These are phyloP conservation scores for Fistulinella prunicolor DNA, from an alignment of 768 basidiomycete species.

Conservation along the genomic window DNA sequence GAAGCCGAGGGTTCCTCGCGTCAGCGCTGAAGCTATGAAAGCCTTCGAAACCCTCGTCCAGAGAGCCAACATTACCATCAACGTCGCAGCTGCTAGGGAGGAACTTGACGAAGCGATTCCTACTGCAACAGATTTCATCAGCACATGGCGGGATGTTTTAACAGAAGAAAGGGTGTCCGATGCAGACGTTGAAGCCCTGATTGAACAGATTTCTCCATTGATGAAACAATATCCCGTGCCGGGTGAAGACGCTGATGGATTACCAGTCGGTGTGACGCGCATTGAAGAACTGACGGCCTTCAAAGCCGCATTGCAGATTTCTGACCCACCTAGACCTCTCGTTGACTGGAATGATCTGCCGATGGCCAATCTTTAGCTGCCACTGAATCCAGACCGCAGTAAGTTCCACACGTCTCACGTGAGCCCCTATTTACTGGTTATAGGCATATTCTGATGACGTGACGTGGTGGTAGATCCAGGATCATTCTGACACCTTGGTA, in stretches of 20 bases:
- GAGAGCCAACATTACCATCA: conserved; percentile 45
- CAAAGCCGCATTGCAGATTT: conserved; percentile 53
- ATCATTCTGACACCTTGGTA: too few species aligned
- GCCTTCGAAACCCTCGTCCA: conserved; percentile 58
- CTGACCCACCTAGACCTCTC: conserved; percentile 62
- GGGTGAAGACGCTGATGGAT: conserved; percentile 47
- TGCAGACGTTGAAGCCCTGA: conserved; percentile 43
- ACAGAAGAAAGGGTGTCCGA: conserved; percentile 39
- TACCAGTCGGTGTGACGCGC: conserved; percentile 49
- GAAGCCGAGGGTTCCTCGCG: conserved; percentile 53
- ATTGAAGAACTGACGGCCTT: conserved; percentile 67
- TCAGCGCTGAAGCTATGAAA: conserved; percentile 61
- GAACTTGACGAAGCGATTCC: conserved; percentile 56
- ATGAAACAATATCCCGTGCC: conserved; percentile 54
- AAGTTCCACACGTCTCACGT: too few species aligned
- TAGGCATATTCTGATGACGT: too few species aligned
- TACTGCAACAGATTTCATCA: conserved; percentile 53
- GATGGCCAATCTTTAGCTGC: conserved; percentile 44
- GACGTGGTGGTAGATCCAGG: too few species aligned
- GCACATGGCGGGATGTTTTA: conserved; percentile 55
- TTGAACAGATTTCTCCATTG: conserved; percentile 55
- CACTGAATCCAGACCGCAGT: too few species aligned
- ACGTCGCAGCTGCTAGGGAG: conserved; percentile 50
- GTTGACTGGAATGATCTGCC: conserved; percentile 76
- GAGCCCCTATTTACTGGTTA: too few species aligned